Evolutionary conservation across 805 yeast species (phyloP).

Genomic region (Starmerella geochares): DNA sequence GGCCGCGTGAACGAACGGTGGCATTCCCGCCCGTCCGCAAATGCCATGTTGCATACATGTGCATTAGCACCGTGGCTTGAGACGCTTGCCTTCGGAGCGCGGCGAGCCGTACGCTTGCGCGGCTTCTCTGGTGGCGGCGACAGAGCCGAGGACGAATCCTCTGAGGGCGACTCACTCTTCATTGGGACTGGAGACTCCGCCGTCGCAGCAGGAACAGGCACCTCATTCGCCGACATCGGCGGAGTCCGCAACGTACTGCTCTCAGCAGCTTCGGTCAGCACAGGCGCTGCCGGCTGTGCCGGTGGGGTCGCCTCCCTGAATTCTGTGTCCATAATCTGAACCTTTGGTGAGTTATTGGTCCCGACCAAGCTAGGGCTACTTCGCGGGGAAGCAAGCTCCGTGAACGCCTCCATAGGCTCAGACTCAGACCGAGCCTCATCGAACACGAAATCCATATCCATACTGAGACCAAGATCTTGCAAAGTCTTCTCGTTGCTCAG

Average conservation of each 20-base stretch:
- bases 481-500: conserved; percentile 1
- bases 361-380: not conserved
- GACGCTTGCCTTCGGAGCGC: not conserved
- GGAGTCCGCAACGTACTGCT: not conserved
- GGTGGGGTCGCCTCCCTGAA: not conserved
- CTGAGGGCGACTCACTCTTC: not conserved
- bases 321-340: too few relatives aligned
- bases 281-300: not conserved
- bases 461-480: conserved; percentile 3
- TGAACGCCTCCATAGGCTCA: not conserved
- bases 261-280: not conserved
- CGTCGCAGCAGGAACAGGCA: not conserved
- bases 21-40: conserved; percentile 43
- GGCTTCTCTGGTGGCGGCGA: conserved; percentile 10
- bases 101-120: conserved; percentile 5
- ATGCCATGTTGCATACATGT: conserved; percentile 22
- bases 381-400: not conserved
- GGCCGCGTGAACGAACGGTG: conserved; percentile 81
- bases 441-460: conserved; percentile 11
- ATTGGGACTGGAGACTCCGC: not conserved
- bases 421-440: not conserved
- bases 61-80: conserved; percentile 8
- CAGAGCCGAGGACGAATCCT: not conserved
- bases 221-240: not conserved
- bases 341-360: not conserved